A percentile compares a stretch with the other conserved stretches of the same genome.
phyloP scores from a whole-genome alignment of 2,329 filamentous ascomycete genomes.

The Diaporthe eres region DNA sequence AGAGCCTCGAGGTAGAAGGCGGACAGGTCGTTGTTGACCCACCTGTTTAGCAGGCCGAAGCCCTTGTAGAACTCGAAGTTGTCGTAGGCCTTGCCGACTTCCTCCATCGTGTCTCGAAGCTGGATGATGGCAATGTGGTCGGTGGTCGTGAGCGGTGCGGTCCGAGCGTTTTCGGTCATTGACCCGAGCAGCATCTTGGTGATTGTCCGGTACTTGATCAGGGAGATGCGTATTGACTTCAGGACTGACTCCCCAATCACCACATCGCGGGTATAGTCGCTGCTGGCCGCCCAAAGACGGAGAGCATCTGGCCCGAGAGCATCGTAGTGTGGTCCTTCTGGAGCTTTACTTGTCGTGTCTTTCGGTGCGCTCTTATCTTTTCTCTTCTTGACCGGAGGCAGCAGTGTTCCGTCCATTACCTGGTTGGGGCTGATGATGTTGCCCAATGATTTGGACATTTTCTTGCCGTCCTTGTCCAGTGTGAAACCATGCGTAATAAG shows the following conservation, averaged over 20 bases:
- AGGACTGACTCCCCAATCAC: slow-evolving; percentile 84
- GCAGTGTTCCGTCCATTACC: slow-evolving; percentile 86
- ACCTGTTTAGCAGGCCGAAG: slow-evolving; percentile 80
- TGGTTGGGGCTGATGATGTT: slow-evolving; percentile 86
- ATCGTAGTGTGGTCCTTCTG: slow-evolving; percentile 63
- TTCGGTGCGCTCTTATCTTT: slow-evolving; percentile 64
- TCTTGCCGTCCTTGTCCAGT: slow-evolving; percentile 89
- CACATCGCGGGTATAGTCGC: slow-evolving; percentile 92
- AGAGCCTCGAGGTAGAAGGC: slow-evolving; percentile 94
- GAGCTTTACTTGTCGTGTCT: slow-evolving; percentile 49
- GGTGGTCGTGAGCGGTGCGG: slow-evolving; percentile 67
- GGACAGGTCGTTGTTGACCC: slow-evolving; percentile 86
- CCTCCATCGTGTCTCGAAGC: slow-evolving; percentile 74
- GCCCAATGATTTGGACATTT: slow-evolving; percentile 98
- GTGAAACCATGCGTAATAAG: slow-evolving; percentile 98
- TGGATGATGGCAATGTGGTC: slow-evolving; percentile 86
- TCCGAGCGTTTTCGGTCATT: slow-evolving; percentile 68
- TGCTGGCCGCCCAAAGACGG: slow-evolving; percentile 90
- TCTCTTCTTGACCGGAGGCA: slow-evolving; percentile 77
- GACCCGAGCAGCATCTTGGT: slow-evolving; percentile 92
- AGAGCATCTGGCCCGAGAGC: slow-evolving; percentile 88
- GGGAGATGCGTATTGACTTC: slow-evolving; percentile 78
- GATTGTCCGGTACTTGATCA: slow-evolving; percentile 91
- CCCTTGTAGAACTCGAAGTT: slow-evolving; percentile 88
- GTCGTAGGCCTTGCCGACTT: slow-evolving; percentile 75